phyloP scores from a whole-genome alignment of 805 yeast genomes.

The Saccharomycodes ludwigii region DNA sequence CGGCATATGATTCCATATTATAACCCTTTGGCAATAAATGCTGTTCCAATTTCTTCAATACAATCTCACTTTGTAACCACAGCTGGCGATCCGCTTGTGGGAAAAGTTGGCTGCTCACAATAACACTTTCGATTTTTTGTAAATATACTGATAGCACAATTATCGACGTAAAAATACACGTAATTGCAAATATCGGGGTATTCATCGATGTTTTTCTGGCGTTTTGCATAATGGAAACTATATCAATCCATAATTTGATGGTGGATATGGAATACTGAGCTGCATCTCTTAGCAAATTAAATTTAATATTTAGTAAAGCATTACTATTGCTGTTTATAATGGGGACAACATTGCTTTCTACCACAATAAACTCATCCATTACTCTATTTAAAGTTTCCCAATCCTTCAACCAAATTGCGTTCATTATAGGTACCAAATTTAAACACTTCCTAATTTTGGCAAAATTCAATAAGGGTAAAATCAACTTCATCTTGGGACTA shows the following conservation, averaged over 20 bases:
- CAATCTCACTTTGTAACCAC: conserved; percentile 53
- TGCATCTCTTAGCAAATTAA: conserved; percentile 52
- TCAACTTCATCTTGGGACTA: conserved; percentile 46
- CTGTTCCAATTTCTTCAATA: conserved; percentile 48
- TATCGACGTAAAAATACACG: conserved; percentile 54
- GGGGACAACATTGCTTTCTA: too few species aligned
- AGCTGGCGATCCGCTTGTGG: conserved; percentile 45
- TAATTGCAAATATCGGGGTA: conserved; percentile 65
- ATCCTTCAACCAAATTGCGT: conserved; percentile 49
- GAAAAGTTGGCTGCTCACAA: too few species aligned
- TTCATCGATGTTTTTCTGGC: conserved; percentile 56
- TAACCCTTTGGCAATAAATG: conserved; percentile 41
- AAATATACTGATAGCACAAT: conserved; percentile 53
- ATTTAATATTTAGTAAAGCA: too few species aligned
- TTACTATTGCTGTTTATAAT: too few species aligned
- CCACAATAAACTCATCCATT: conserved; percentile 27
- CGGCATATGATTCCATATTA: conserved; percentile 43
- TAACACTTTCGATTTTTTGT: conserved; percentile 28
- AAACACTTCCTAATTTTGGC: conserved; percentile 57
- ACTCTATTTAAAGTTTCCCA: conserved; percentile 54
- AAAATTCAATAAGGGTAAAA: conserved; percentile 52
- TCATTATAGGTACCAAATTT: conserved; percentile 47
- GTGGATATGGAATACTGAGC: conserved; percentile 45
- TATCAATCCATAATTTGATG: conserved; percentile 58
- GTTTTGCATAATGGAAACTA: conserved; percentile 51